Evolutionary conservation across 257 asterid genomes (phyloP), one percentile per base, ranked within the genome.

Genomic region (Schizonepeta tenuifolia): DNA sequence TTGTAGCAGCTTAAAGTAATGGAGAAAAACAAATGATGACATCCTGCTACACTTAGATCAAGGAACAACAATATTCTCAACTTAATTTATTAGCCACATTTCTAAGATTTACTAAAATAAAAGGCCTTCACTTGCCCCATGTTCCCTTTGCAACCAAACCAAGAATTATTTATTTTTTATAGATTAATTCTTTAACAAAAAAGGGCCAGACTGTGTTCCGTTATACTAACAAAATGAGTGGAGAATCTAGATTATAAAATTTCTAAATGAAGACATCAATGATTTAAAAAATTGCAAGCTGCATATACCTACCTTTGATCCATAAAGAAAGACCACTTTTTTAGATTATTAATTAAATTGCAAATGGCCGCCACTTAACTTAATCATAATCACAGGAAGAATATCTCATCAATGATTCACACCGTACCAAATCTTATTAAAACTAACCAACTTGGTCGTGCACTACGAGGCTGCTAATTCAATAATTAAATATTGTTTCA

Each of bases 351-450:
- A 18, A 55, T 18, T 61, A 18, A 26, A 66, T 66, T 28, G 24
- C 26, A 14, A 65, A 43, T 10, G 18, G 6, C 53, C 62, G 9
- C 15, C 57, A 51, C 43, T 54, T 20, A 2, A 51, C 43, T 54
- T 20, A 2, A 31, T 38, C 2, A 70, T 70, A 7, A n/a, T 56
- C 20, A 14, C 21, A 0, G 7, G 3, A 47, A 71, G n/a, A 47
- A 71, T 20, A 31, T 33, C 57, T 10, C 41, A 36, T 36, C 41
- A 31, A 64, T 64, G 59, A 74, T 74, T 74, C 72, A 54, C 65
- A 33, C 71, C 11, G 33, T 14, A 21, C 24, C 17, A 38, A 22
- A 35, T 44, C 38, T 31, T 44, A 20, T 60, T 3, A 61, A 11
- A 10, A 18, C 9, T 5, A 26, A 70, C 35, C 22, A 58, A 67